A percentile compares a stretch with the other conserved stretches of the same genome.
phyloP scores from a whole-genome alignment of 2,329 filamentous ascomycete species.

The Trichoderma semiorbis region DNA sequence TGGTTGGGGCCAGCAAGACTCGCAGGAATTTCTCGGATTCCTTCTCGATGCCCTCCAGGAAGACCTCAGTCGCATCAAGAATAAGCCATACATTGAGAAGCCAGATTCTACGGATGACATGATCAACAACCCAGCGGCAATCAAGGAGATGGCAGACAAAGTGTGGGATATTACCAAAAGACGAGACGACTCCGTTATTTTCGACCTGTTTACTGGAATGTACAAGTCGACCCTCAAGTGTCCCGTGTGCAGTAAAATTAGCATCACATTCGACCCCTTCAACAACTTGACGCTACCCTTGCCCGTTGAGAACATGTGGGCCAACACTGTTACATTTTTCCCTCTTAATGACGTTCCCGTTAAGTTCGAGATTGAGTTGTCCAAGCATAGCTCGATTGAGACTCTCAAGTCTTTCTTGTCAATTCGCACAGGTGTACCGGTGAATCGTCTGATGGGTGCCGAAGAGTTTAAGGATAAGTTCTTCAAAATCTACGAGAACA shows the following conservation, averaged over 20 bases:
- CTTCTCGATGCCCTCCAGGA: constrained; percentile 92
- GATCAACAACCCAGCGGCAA: constrained; percentile 75
- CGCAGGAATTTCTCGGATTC: constrained; percentile 94
- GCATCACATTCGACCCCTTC: constrained; percentile 98
- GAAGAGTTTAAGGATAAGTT: constrained; percentile 83
- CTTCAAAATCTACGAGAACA: constrained; percentile 80
- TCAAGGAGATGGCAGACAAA: constrained; percentile 78
- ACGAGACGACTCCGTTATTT: constrained; percentile 91
- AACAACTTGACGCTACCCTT: constrained; percentile 90
- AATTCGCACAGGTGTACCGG: constrained; percentile 61
- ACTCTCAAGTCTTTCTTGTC: constrained; percentile 67
- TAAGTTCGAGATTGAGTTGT: constrained; percentile 72
- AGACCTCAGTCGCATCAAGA: constrained; percentile 86
- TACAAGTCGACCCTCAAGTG: constrained; percentile 98
- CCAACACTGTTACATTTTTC: constrained; percentile 69
- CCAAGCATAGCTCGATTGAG: constrained; percentile 69
- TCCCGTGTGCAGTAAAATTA: constrained; percentile 87
- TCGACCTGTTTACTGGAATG: constrained; percentile 93
- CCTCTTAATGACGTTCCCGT: constrained; percentile 71
- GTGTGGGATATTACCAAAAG: constrained; percentile 91
- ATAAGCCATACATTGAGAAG: constrained; percentile 97
- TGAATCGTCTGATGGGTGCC: constrained; percentile 67
- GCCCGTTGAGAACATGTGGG: constrained; percentile 81
- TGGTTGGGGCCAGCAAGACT: constrained; percentile 94
- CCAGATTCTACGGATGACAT: constrained; percentile 97